Conservation (phyloP, 1,284 basidiomycete genomes). For the Chondrostereum purpureum region DNA sequence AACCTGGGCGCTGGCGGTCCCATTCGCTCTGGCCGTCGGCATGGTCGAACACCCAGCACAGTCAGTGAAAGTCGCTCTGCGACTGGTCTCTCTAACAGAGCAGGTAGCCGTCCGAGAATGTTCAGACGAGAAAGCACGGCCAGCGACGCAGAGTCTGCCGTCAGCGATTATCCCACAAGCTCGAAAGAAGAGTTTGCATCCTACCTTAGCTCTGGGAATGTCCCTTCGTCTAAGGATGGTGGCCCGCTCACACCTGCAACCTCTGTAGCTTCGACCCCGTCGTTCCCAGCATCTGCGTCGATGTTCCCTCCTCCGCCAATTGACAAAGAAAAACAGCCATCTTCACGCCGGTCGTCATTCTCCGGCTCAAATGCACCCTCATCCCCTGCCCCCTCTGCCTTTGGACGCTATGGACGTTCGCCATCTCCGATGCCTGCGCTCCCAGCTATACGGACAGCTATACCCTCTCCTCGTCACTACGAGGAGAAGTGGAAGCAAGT, state of each 20-base stretch:
- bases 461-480: conserved; percentile 9
- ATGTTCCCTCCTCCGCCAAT: conserved; percentile 74
- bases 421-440: conserved; percentile 84
- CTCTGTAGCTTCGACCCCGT: conserved; percentile 15
- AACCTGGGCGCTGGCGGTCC: conserved; percentile 7
- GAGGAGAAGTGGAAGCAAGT: conserved; percentile 31
- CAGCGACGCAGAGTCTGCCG: conserved; percentile 14
- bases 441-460: conserved; percentile 68
- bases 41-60: conserved; percentile 13
- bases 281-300: conserved; percentile 35
- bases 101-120: conserved; percentile 16
- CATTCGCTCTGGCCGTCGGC: conserved; percentile 10
- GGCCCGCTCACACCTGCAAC: conserved; percentile 43
- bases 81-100: conserved; percentile 15
- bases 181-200: conserved; percentile 23
- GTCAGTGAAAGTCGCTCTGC: conserved; percentile 17
- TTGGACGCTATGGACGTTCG: conserved; percentile 68
- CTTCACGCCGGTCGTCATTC: conserved; percentile 84
- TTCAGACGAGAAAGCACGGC: conserved; percentile 13
- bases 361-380: conserved; percentile 74
- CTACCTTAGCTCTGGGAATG: conserved; percentile 11
- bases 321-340: conserved; percentile 46
- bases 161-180: conserved; percentile 12
- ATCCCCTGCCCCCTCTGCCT: conserved; percentile 51
- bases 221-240: conserved; percentile 4